phyloP scores from a whole-genome alignment of 2,329 filamentous ascomycete species.

The Venturia pyrina region DNA sequence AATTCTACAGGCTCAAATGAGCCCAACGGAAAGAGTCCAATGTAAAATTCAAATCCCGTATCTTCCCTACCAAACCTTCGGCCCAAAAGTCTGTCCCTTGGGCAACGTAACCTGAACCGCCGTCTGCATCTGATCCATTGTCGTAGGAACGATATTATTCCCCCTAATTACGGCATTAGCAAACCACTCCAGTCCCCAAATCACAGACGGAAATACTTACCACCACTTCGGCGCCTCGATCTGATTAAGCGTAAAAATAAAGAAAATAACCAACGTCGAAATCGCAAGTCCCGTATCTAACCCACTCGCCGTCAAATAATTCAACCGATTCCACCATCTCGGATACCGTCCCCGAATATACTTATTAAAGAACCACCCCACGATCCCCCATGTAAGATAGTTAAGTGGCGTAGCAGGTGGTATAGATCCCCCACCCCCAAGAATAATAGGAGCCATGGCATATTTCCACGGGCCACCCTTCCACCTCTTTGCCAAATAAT shows the following conservation, averaged over 20 bases:
- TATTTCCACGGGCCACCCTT: conserved; percentile 37
- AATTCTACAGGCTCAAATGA: too few relatives aligned
- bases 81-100: conserved; percentile 9
- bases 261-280: conserved; percentile 21
- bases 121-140: conserved; percentile 11
- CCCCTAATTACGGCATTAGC: conserved; percentile 9
- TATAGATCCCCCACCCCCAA: conserved; percentile 48
- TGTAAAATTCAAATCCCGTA: background rate
- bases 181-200: too few relatives aligned
- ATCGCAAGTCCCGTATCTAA: conserved; percentile 21
- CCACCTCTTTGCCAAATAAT: conserved; percentile 39
- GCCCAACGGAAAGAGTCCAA: background rate
- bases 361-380: conserved; percentile 21
- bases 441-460: conserved; percentile 53
- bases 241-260: conserved; percentile 19
- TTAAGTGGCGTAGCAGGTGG: conserved; percentile 34
- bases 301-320: conserved; percentile 16
- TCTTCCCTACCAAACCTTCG: conserved; percentile 5
- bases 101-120: conserved; percentile 7
- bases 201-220: conserved; percentile 13
- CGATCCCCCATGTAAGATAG: conserved; percentile 20
- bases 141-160: conserved; percentile 8
- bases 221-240: conserved; percentile 20
- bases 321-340: conserved; percentile 19
- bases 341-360: conserved; percentile 17